Base-by-base conservation (phyloP, 495 filamentous ascomycete species). In the Penicillium malachiteum region DNA sequence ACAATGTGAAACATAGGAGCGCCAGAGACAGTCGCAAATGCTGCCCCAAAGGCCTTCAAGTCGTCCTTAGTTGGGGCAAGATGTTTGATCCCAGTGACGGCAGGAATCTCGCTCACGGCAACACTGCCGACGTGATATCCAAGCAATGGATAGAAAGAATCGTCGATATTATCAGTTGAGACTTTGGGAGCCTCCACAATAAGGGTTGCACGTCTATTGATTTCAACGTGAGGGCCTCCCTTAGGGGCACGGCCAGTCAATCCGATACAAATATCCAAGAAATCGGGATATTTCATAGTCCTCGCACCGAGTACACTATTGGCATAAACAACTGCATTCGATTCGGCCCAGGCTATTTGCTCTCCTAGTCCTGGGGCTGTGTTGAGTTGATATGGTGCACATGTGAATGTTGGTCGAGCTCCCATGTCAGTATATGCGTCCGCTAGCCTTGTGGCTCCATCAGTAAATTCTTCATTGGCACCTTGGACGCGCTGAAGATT, bases 1-100 rank as follows among this genome's bases (percentile, higher is more conserved):
- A 51, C 38, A 9, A 72, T 65, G 39, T 72, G 67, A 45, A 70
- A 72, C 67, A 70, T 70, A 0, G 70, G 60, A 3, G 70, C 68
- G 21, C 59, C 61, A 1, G 64, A 57, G 0, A 56, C 62, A 0
- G 70, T 73, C 1, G 62, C 70, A 59, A 73, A 71, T 0, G 70
- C 70, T 5, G 70, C 68, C 4, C 70, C 58, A 32, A 73, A 68
- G 0, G 68, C 68, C 46, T 73, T 71, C 12, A 73, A 43, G 35
- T 73, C 63, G 8, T 55, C 56, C 1, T 26, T 56, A 0, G 46
- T 52, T n/a, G 60, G 56, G 0, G 12, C 0, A 7, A 34, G 14
- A 0, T 17, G 18, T 30, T 73, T 62, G 5, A 72, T 6, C 0
- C 70, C 70, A 5, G 52, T 56, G 1, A 73, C 46, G 2, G 69